Percentiles rank a stretch among this genome's conserved stretches.
Conservation (phyloP, 805 yeast genomes). For the Starmerella kuoi region DNA sequence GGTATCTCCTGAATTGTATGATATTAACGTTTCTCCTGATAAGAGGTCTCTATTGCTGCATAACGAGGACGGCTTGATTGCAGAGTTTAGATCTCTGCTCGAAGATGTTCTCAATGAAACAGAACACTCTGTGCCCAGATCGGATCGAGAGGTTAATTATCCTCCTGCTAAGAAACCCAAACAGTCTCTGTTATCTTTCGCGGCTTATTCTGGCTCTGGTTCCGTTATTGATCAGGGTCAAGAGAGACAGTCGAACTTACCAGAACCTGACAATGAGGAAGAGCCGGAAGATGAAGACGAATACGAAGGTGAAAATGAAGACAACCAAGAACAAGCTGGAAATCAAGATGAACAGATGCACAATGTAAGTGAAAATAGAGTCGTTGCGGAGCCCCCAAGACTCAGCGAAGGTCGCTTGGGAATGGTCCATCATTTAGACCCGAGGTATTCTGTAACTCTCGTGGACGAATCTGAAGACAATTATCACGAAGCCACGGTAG, state of each 20-base stretch:
- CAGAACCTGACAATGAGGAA: too few species aligned
- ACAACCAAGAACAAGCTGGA: neutral
- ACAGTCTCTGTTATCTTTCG: conserved; percentile 12
- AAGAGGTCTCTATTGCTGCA: conserved; percentile 62
- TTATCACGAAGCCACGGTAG: too few species aligned
- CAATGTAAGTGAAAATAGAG: too few species aligned
- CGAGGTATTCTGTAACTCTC: too few species aligned
- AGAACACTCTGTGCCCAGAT: conserved; percentile 30
- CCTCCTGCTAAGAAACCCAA: conserved; percentile 12
- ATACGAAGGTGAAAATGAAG: neutral
- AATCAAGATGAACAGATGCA: neutral
- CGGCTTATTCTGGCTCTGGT: conserved; percentile 17
- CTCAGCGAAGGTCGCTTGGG: neutral
- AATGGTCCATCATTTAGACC: too few species aligned
- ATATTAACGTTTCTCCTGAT: conserved; percentile 86
- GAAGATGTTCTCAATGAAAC: conserved; percentile 35
- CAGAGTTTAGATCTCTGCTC: conserved; percentile 42
- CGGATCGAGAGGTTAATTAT: neutral
- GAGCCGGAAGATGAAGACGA: neutral
- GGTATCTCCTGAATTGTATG: conserved; percentile 40
- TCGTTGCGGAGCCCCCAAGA: neutral
- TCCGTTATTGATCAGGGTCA: conserved; percentile 8
- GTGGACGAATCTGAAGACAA: neutral
- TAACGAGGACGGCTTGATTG: conserved; percentile 49
- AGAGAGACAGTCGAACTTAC: neutral